Conservation (phyloP, 805 yeast species). For the Yarrowia sp. region DNA sequence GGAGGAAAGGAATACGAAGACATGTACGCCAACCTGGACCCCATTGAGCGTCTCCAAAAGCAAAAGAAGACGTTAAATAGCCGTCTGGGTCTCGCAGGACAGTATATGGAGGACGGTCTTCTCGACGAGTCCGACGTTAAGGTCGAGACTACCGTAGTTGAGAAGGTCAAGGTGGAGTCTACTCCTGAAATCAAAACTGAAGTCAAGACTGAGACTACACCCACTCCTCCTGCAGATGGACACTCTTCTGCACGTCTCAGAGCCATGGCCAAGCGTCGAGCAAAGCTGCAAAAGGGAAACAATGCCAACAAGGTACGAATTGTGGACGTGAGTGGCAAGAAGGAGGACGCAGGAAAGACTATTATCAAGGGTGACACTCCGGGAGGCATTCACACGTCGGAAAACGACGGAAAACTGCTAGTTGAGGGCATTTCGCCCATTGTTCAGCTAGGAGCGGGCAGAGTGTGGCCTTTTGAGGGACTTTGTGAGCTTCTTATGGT, state of each 20-base stretch:
- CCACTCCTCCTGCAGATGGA: conserved; percentile 37
- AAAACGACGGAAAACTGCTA: conserved; percentile 80
- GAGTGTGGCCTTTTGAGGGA: conserved; percentile 95
- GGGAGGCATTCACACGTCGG: conserved; percentile 67
- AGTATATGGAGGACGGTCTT: conserved; percentile 51
- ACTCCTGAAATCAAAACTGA: conserved; percentile 27
- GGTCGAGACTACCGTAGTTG: conserved; percentile 4
- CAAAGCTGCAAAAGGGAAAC: conserved; percentile 59
- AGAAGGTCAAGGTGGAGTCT: conserved; percentile 19
- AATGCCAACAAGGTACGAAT: conserved; percentile 51
- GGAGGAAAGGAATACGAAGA: conserved; percentile 60
- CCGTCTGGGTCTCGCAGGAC: conserved; percentile 55
- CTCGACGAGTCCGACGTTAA: conserved; percentile 46
- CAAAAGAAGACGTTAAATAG: conserved; percentile 57
- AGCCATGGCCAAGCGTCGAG: conserved; percentile 93
- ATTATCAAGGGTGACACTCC: conserved; percentile 46
- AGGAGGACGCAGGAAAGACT: conserved; percentile 51
- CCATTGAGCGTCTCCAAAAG: conserved; percentile 58
- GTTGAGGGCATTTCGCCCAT: conserved; percentile 76
- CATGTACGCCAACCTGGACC: conserved; percentile 51
- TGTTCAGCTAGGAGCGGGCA: conserved; percentile 69
- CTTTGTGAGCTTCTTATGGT: conserved; percentile 80
- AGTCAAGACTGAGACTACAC: conserved; percentile 19
- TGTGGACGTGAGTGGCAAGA: conserved; percentile 48
- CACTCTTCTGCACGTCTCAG: conserved; percentile 65